Conservation (phyloP, 2,329 filamentous ascomycete species). For the Parascedosporium putredinis region DNA sequence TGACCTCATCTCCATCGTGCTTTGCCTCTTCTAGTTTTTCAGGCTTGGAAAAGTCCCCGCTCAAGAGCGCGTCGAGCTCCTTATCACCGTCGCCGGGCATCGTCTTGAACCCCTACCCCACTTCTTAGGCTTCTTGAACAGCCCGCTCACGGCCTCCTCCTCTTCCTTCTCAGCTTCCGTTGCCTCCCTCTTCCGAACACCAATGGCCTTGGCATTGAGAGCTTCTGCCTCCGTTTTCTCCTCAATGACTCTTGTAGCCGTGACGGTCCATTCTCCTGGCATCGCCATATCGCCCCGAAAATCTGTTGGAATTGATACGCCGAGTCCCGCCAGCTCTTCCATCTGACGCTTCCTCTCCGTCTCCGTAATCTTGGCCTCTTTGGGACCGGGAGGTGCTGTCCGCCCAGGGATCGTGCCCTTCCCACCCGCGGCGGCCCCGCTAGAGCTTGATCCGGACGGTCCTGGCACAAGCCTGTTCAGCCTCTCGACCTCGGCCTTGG, state of each 20-base stretch:
- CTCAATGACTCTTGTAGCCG: slow-evolving; percentile 49
- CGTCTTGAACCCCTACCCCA: slow-evolving; percentile 44
- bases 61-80: slow-evolving; percentile 54
- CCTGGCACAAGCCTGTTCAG: slow-evolving; percentile 65
- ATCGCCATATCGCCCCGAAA: slow-evolving; percentile 74
- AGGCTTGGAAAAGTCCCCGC: slow-evolving; percentile 19
- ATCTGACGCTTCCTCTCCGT: slow-evolving; percentile 73
- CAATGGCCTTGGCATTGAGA: slow-evolving; percentile 39
- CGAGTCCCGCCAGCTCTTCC: slow-evolving; percentile 78
- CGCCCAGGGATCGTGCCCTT: slow-evolving; percentile 7
- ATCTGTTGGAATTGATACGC: slow-evolving; percentile 71
- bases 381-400: slow-evolving; percentile 7
- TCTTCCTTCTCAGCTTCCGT: slow-evolving; percentile 53
- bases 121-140: slow-evolving; percentile 48
- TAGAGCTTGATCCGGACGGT: slow-evolving; percentile 19
- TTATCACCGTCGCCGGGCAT: slow-evolving; percentile 35
- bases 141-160: slow-evolving; percentile 43
- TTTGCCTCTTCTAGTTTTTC: slow-evolving; percentile 13
- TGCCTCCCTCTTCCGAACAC: slow-evolving; percentile 51
- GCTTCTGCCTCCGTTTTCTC: slow-evolving; percentile 28
- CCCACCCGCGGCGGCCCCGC: neutral
- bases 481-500: slow-evolving; percentile 74
- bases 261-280: slow-evolving; percentile 77
- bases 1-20: slow-evolving; percentile 17
- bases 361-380: slow-evolving; percentile 28